Conservation (phyloP, 495 filamentous ascomycete species). For the Evansstolkia leycettana region DNA sequence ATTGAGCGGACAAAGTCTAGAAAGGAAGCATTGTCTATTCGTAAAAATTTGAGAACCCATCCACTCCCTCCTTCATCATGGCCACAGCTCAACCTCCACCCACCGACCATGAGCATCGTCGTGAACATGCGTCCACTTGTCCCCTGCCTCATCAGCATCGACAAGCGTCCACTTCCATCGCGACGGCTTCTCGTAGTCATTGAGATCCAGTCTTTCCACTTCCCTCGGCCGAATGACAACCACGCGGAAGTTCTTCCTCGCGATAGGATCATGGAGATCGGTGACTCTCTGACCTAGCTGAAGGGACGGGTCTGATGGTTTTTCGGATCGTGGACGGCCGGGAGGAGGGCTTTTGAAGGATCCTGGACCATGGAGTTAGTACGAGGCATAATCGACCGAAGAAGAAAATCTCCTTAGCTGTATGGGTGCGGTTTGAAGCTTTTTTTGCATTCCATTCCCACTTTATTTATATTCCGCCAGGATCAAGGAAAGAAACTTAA, state of each 20-base stretch:
- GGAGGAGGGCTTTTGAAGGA: conserved; percentile 70
- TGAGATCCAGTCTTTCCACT: conserved; percentile 67
- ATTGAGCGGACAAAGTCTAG: no score
- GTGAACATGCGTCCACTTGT: conserved; percentile 3
- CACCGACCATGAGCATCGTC: conserved; percentile 43
- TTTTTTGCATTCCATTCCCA: no score
- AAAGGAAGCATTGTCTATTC: neutral
- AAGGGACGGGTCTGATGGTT: conserved; percentile 34
- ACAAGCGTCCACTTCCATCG: conserved; percentile 55
- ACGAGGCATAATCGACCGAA: no score
- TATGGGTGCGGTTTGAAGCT: no score
- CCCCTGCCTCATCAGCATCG: conserved; percentile 7
- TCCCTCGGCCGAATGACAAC: conserved; percentile 70
- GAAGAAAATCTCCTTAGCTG: no score
- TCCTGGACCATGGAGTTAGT: conserved; percentile 26
- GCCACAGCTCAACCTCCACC: conserved; percentile 75
- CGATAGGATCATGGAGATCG: conserved; percentile 53
- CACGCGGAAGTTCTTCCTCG: conserved; percentile 72
- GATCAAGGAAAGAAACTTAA: neutral
- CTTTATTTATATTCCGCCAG: no score
- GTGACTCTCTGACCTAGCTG: conserved; percentile 54
- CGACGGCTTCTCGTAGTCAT: conserved; percentile 46
- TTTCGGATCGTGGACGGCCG: conserved; percentile 42
- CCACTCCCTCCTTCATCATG: conserved; percentile 29
- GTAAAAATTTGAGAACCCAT: no score